phyloP scores from a whole-genome alignment of 768 basidiomycete genomes.

The Boletus edulis region DNA sequence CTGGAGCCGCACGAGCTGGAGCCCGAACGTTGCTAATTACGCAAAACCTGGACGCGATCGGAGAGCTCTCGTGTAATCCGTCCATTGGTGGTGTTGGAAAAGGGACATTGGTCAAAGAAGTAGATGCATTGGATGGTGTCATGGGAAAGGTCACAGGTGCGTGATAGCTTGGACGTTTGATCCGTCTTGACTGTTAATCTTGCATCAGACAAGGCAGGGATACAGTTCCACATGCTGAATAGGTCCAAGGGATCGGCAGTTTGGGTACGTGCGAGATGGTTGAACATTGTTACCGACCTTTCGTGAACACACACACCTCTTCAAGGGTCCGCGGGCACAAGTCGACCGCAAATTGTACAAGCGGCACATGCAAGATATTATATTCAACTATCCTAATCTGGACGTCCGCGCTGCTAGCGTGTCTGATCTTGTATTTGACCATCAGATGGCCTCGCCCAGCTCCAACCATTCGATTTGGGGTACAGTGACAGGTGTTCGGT shows the following conservation, averaged over 20 bases:
- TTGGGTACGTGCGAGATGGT: constrained; percentile 58
- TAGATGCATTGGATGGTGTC: constrained; percentile 87
- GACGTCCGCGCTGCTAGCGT: constrained; percentile 71
- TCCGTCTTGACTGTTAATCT: not conserved
- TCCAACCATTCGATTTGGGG: constrained; percentile 41
- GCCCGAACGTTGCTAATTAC: constrained; percentile 81
- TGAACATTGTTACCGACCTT: not conserved
- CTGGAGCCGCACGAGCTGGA: constrained; percentile 80
- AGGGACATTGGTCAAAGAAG: constrained; percentile 86
- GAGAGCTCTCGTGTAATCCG: constrained; percentile 87
- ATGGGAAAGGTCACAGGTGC: constrained; percentile 81
- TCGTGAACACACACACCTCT: not conserved
- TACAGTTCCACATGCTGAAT: constrained; percentile 87
- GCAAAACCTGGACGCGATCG: constrained; percentile 77
- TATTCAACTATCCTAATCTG: constrained; percentile 67
- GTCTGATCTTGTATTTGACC: constrained; percentile 72
- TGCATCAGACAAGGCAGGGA: constrained; percentile 74
- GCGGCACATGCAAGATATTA: constrained; percentile 68
- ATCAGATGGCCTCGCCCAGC: constrained; percentile 27
- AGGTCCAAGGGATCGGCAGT: constrained; percentile 85
- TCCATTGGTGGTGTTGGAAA: constrained; percentile 92
- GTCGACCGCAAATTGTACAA: constrained; percentile 86
- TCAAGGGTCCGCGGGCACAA: constrained; percentile 84
- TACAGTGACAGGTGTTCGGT: constrained; percentile 58
- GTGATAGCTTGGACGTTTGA: constrained; percentile 14